Base-by-base conservation (phyloP, 257 asterid species). In the Solanum ossicruentum region DNA sequence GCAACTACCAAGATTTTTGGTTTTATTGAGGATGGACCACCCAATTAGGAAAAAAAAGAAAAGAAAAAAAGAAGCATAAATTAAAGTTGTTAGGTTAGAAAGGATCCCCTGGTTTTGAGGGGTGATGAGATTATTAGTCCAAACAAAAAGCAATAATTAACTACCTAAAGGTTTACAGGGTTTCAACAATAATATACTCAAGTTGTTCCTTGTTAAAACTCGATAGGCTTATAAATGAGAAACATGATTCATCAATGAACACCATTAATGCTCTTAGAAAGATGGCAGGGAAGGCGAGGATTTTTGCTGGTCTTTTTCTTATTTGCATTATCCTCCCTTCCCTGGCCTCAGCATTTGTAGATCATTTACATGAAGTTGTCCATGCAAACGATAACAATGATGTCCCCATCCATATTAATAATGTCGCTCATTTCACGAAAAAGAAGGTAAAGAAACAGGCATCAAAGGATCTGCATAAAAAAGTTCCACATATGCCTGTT, bases 271-370 rank as follows among this genome's bases (percentile, higher is more conserved):
- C 83, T 26, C 7, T 1, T 39, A 13, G 65, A 86, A 84, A 87
- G 88, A 89, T 86, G 89, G 92, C 90, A 73, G 77, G 80, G 81
- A 88, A 84, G 73, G 91, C 85, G 85, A 85, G 88, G 84, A 88
- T 90, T 84, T 82, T 88, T 60, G 45, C 85, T 6, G 86, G 80
- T 73, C 51, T 83, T 51, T 85, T 92, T 84, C 84, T 90, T 84
- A 88, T 88, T 9, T 87, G 78, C 52, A 43, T 86, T 71, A 56
- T 87, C 87, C 86, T 90, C 85, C 92, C 92, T 84, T 73, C 80
- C 84, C 85, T 91, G 61, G 86, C 93, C 79, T 84, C 88, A 11
- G 87, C 93, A n/a, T 58, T 78, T 80, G 54, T 84, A 61, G 28
- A 45, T 13, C 36, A 52, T 10, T 15, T 47, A 26, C 71, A 65